phyloP scores from a whole-genome alignment of 208 protist species.

The Trypanosoma theileri region DNA sequence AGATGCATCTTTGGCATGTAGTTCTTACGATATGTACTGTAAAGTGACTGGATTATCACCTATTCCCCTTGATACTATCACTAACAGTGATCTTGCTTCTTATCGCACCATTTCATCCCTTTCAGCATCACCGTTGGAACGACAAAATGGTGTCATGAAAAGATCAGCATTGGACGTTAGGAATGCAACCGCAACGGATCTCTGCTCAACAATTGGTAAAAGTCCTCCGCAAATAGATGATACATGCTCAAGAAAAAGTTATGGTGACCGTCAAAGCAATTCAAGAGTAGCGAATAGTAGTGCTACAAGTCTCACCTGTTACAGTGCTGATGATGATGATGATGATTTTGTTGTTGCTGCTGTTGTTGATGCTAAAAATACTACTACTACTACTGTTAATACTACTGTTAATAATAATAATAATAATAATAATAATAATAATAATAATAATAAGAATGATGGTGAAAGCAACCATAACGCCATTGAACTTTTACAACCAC shows the following conservation, averaged over 20 bases:
- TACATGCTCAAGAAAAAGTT: background rate
- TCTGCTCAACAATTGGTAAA: background rate
- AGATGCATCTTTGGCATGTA: background rate
- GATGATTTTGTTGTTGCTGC: background rate
- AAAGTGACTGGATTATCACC: conserved; percentile 2
- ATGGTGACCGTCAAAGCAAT: background rate
- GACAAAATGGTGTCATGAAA: no score
- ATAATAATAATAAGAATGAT: no score
- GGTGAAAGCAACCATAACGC: background rate
- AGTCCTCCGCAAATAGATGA: background rate
- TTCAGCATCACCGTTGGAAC: background rate
- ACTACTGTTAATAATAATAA: no score
- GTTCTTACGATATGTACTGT: conserved; percentile 13
- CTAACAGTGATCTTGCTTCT: background rate
- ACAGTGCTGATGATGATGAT: conserved; percentile 8
- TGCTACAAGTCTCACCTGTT: conserved; percentile 27
- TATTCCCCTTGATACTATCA: background rate
- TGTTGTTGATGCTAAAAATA: background rate
- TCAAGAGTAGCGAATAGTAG: background rate
- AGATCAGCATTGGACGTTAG: no score
- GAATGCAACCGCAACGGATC: background rate
- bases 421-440: no score
- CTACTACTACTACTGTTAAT: no score
- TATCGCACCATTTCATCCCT: background rate
- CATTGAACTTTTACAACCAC: no score